A percentile compares a stretch with the other conserved stretches of the same genome.
Conservation (phyloP, 1,284 basidiomycete genomes). For the Dichomitus squalens region DNA sequence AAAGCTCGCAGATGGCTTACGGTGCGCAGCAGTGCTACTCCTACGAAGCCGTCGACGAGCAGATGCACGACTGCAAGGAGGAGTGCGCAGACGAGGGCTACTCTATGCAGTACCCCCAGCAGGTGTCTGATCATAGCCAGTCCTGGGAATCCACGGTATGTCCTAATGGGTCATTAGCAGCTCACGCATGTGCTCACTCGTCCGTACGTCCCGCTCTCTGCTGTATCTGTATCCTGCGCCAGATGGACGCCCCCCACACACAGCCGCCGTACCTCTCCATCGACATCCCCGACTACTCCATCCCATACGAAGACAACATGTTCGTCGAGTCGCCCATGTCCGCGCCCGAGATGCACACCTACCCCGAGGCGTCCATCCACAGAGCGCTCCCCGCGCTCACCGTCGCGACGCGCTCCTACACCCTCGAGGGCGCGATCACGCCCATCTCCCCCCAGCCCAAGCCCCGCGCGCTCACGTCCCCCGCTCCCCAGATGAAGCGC, state of each 20-base stretch:
- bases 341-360: background rate
- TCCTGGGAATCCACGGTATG: background rate
- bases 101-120: background rate
- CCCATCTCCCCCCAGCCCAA: conserved; percentile 14
- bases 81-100: background rate
- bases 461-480: background rate
- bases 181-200: background rate
- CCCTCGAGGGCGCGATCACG: conserved; percentile 24
- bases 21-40: background rate
- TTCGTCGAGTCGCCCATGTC: conserved; percentile 7
- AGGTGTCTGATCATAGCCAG: background rate
- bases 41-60: background rate
- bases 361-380: conserved; percentile 1
- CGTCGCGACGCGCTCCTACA: conserved; percentile 19
- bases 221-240: too few species aligned
- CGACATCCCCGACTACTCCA: background rate
- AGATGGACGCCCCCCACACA: conserved; percentile 7
- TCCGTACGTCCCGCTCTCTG: background rate
- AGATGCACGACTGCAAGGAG: conserved; percentile 6
- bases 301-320: background rate
- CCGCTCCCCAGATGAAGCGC: background rate
- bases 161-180: background rate
- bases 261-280: conserved; percentile 1
- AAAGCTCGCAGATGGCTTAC: background rate
- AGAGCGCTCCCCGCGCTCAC: conserved; percentile 2